Evolutionary conservation across 1,284 basidiomycete species (phyloP), one percentile per base, ranked within the genome.

Genomic region (Puccinia hordei): DNA sequence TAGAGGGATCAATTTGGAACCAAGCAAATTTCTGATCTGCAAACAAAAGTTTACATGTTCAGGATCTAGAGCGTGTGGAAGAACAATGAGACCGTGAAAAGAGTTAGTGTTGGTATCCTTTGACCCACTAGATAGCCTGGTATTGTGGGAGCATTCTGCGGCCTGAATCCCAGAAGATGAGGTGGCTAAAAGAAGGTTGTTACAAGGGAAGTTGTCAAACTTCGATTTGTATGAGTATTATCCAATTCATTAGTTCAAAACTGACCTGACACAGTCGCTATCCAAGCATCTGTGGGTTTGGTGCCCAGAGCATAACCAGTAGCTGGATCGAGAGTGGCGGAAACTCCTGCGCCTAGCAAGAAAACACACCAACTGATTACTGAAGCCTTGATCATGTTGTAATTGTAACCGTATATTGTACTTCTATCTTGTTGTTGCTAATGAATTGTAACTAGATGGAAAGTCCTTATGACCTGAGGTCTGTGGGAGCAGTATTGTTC

Each of bases 1-100:
- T 79, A 3, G 76, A 53, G 30, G 76, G 51, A 72, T 79, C 76
- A 49, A 79, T 71, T 44, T 69, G n/a, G 33, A 79, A 79, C 65
- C 66, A 79, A n/a, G 66, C 76, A 33, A 79, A 79, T 44, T 69
- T 59, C 51, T 79, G 76, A 55, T 59, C 72, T 73, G 57, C 17
- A 57, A 13, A 24, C 2, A 35, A 53, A 1, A 53, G 49, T n/a
- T n/a, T n/a, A 6, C 27, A 35, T 33, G 19, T 13, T 35, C 41
- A 46, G 41, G 15, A 33, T 59, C 27, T 33, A 12, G 9, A 65
- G 2, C 19, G 61, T 33, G 33, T 30, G 57, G 17, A 33, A 59
- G 5, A 33, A 13, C n/a, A 33, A 33, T 59, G 57, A 33, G 12
- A 55, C 53, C 2, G 53, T 55, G 53, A n/a, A 55, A 55, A 19